phyloP scores from a whole-genome alignment of 495 filamentous ascomycete species.

The Sordaria brevicollis region DNA sequence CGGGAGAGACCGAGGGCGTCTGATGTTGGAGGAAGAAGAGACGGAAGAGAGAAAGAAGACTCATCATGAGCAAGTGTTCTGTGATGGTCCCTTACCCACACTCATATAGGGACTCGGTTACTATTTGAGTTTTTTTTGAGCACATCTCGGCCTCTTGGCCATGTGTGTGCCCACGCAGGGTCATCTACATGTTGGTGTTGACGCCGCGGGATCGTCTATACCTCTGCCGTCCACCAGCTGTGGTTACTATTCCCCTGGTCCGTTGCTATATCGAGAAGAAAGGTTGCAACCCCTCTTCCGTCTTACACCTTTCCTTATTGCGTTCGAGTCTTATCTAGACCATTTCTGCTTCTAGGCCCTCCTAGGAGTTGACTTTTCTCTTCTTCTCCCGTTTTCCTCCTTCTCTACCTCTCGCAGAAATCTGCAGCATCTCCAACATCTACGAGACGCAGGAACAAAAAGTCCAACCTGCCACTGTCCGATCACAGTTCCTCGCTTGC shows the following conservation, averaged over 20 bases:
- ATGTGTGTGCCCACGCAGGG: background rate
- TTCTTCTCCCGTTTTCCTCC: background rate
- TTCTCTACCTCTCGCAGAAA: background rate
- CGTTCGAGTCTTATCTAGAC: slow-evolving; percentile 7
- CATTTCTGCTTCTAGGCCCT: slow-evolving; percentile 3
- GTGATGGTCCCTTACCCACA: background rate
- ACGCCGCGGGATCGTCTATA: background rate
- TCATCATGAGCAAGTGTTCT: background rate
- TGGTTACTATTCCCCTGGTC: background rate
- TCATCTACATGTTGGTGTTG: background rate
- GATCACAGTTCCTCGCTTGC: slow-evolving; percentile 5
- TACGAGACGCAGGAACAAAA: slow-evolving; percentile 9
- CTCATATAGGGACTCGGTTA: background rate
- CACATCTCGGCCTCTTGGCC: background rate
- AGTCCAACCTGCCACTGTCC: slow-evolving; percentile 4
- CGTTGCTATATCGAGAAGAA: slow-evolving; percentile 11
- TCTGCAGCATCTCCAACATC: background rate
- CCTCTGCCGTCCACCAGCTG: background rate
- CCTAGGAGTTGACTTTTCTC: background rate
- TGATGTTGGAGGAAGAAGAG: background rate
- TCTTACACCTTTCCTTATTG: background rate
- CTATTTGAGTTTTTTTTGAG: background rate
- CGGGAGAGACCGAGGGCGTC: background rate
- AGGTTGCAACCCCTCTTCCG: slow-evolving; percentile 4
- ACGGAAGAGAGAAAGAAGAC: background rate